Evolutionary conservation across 2,329 filamentous ascomycete species (phyloP).

Genomic region (Cephalotrichum gorgonifer): DNA sequence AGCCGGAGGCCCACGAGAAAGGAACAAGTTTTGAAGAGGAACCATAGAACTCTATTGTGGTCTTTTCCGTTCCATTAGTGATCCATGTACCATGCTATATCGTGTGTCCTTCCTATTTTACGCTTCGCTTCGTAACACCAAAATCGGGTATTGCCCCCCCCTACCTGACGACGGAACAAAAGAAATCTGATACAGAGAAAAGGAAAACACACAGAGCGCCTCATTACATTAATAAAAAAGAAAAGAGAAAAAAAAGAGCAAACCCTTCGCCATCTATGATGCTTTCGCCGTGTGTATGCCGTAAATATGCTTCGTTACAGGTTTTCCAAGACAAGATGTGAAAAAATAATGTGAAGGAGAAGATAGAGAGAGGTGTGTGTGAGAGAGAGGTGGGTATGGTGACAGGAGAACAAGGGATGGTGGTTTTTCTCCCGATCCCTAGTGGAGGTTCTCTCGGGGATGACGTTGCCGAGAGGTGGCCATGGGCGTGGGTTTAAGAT

Average conservation of each 20-base stretch:
- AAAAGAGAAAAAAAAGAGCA: not conserved
- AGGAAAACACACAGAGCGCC: not conserved
- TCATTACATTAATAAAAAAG: not conserved
- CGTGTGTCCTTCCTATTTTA: not conserved
- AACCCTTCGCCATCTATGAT: not conserved
- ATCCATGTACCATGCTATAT: not conserved
- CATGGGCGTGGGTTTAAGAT: not conserved
- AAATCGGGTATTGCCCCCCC: not conserved
- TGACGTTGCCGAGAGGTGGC: no score
- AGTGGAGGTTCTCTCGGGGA: no score
- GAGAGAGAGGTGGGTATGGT: no score
- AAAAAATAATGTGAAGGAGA: not conserved
- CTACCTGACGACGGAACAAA: not conserved
- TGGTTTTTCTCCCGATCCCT: no score
- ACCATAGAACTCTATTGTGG: not conserved
- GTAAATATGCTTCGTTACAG: not conserved
- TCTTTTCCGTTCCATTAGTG: not conserved
- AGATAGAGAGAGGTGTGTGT: not conserved
- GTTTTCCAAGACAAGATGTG: not conserved
- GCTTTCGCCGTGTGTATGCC: not conserved
- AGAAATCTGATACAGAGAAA: not conserved
- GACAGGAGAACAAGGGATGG: no score
- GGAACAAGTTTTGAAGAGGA: not conserved
- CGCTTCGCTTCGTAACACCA: not conserved
- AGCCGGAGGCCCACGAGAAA: not conserved